Percentiles rank a stretch among this genome's conserved stretches.
Conservation (phyloP, 2,329 filamentous ascomycete genomes). For the Pseudocercospora ulei region DNA sequence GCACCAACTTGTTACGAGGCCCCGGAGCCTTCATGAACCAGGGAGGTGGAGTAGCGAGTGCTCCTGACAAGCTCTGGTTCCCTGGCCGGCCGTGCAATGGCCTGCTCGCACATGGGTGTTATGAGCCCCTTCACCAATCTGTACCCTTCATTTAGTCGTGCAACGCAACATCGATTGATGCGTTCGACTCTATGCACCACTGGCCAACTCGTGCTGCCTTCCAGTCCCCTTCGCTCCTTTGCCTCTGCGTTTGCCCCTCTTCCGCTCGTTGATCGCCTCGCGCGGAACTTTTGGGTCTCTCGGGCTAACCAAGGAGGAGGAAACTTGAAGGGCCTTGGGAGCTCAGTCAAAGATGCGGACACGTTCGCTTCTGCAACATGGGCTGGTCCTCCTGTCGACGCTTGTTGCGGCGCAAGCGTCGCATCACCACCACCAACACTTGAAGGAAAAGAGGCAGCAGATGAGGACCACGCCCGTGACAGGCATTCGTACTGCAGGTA, state of each 20-base stretch:
- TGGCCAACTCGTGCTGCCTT: too few species aligned
- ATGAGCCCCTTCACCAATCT: background rate
- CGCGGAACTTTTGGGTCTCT: too few species aligned
- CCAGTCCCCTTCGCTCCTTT: too few species aligned
- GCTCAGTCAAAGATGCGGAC: too few species aligned
- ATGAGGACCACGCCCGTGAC: conserved; percentile 25
- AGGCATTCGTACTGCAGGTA: conserved; percentile 29
- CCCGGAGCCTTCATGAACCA: background rate
- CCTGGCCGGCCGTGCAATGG: conserved; percentile 5
- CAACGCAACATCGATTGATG: too few species aligned
- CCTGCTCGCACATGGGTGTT: conserved; percentile 1
- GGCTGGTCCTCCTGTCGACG: too few species aligned
- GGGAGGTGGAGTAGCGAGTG: background rate
- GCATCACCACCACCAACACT: conserved; percentile 4
- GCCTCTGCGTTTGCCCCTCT: too few species aligned
- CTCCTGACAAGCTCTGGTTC: conserved; percentile 5
- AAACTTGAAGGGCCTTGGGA: too few species aligned
- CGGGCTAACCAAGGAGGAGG: too few species aligned
- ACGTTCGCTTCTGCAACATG: too few species aligned
- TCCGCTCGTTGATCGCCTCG: too few species aligned
- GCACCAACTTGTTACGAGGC: background rate
- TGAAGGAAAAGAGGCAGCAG: conserved; percentile 2
- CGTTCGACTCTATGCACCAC: too few species aligned
- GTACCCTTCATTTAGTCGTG: conserved; percentile 1
- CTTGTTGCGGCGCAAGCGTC: background rate